Conservation (phyloP, 768 basidiomycete species). For the Tulasnella sp. region DNA sequence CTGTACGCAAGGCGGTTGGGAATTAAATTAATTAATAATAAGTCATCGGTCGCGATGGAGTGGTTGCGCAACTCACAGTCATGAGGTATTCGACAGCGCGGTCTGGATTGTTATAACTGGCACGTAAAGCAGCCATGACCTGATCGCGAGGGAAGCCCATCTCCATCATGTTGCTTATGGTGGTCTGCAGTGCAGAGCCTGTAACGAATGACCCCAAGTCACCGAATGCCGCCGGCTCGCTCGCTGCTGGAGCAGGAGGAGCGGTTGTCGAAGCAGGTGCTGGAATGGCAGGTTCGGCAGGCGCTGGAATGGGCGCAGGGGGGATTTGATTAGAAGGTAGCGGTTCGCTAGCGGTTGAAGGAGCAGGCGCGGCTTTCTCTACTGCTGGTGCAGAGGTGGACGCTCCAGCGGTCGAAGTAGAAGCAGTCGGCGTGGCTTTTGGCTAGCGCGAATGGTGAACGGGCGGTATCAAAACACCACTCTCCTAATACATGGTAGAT, state of each 20-base stretch:
- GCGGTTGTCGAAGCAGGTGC: conserved; percentile 23
- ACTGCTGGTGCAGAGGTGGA: conserved; percentile 31
- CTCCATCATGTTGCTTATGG: conserved; percentile 75
- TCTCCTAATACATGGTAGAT: conserved; percentile 10
- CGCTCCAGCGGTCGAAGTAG: conserved; percentile 15
- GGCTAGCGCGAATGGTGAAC: not conserved
- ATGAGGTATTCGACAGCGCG: conserved; percentile 97
- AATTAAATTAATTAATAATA: conserved; percentile 11
- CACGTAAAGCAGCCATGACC: conserved; percentile 74
- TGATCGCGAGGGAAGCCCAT: conserved; percentile 91
- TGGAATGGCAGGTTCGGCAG: conserved; percentile 23
- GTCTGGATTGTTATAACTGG: conserved; percentile 95
- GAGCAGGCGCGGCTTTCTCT: conserved; percentile 24
- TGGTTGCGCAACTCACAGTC: conserved; percentile 44
- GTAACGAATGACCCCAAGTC: conserved; percentile 57
- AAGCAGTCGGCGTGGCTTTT: conserved; percentile 15
- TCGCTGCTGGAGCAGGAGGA: conserved; percentile 25
- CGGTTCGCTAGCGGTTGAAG: conserved; percentile 26
- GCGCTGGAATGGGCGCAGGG: conserved; percentile 5
- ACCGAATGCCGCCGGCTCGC: conserved; percentile 30
- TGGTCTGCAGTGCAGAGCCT: conserved; percentile 62
- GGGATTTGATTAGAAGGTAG: conserved; percentile 20
- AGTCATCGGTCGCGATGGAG: conserved; percentile 9
- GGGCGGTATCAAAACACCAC: not conserved
- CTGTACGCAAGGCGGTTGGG: conserved; percentile 30